Conservation (phyloP, 305 asterid genomes). For the Fraxinus floribunda region DNA sequence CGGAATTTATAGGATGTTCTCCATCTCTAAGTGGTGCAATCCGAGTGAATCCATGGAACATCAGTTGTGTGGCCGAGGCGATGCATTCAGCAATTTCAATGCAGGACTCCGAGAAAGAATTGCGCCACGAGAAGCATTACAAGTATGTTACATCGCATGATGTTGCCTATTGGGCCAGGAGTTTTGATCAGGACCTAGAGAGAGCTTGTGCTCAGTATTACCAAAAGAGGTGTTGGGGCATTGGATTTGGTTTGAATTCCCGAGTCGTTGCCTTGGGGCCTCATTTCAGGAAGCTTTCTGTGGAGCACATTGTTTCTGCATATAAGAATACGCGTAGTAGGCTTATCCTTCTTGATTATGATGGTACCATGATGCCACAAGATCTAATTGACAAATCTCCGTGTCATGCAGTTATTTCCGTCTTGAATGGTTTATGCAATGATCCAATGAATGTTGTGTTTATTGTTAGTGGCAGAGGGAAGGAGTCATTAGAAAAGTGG, state of each 20-base stretch:
- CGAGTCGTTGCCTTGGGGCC: slow-evolving; percentile 45
- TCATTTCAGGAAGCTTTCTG: slow-evolving; percentile 40
- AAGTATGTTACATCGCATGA: slow-evolving; percentile 47
- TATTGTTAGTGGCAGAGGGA: slow-evolving; percentile 53
- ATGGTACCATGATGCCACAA: slow-evolving; percentile 51
- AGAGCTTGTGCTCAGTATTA: slow-evolving; percentile 49
- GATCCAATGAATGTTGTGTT: slow-evolving; percentile 48
- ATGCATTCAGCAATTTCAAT: slow-evolving; percentile 39
- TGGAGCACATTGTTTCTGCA: slow-evolving; percentile 38
- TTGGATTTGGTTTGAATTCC: slow-evolving; percentile 42
- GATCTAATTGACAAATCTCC: slow-evolving; percentile 42
- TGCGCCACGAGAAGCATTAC: slow-evolving; percentile 56
- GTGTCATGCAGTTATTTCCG: slow-evolving; percentile 26
- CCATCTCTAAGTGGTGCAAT: slow-evolving; percentile 70
- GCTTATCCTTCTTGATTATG: slow-evolving; percentile 46
- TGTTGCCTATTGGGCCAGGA: slow-evolving; percentile 61
- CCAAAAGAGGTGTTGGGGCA: slow-evolving; percentile 49
- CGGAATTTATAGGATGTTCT: slow-evolving; percentile 74
- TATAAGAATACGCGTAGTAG: slow-evolving; percentile 32
- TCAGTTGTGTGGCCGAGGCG: slow-evolving; percentile 39
- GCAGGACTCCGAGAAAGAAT: slow-evolving; percentile 38
- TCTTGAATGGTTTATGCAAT: slow-evolving; percentile 39
- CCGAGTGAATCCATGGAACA: slow-evolving; percentile 56
- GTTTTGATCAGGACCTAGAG: slow-evolving; percentile 51
- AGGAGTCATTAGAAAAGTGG: slow-evolving; percentile 42